Evolutionary conservation across 495 filamentous ascomycete genomes (phyloP).

Genomic region (Podospora bellae-mahoneyi): DNA sequence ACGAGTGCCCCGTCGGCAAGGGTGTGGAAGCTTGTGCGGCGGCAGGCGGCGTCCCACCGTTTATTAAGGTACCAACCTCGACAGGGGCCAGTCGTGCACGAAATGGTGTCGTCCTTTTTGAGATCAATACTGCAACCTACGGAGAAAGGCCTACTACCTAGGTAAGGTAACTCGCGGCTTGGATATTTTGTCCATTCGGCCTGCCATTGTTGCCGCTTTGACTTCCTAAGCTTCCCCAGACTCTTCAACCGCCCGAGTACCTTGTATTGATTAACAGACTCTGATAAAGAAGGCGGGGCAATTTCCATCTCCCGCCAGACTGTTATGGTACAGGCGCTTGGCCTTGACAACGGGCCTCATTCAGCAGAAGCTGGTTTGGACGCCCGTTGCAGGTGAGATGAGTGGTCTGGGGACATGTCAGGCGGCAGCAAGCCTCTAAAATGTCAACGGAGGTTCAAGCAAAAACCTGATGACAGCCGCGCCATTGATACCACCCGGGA

Average conservation of each 20-base stretch:
- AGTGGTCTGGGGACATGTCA: constrained; percentile 11
- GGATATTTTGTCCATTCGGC: constrained; percentile 17
- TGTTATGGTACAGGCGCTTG: constrained; percentile 26
- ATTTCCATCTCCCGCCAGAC: constrained; percentile 9
- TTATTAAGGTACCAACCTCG: constrained; percentile 8
- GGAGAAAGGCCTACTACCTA: neutral
- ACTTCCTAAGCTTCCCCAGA: constrained; percentile 10
- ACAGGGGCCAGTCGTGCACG: neutral
- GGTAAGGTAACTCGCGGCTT: constrained; percentile 6
- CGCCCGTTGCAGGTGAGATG: constrained; percentile 23
- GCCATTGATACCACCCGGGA: constrained; percentile 4
- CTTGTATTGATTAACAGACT: constrained; percentile 11
- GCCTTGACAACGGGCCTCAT: constrained; percentile 29
- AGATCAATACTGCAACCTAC: constrained; percentile 28
- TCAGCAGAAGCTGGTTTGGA: constrained; percentile 6
- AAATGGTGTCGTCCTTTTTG: constrained; percentile 5
- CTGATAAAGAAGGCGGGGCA: constrained; percentile 19
- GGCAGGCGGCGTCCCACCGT: constrained; percentile 6
- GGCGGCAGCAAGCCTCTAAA: constrained; percentile 22
- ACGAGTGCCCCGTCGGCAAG: constrained; percentile 16
- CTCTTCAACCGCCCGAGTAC: neutral
- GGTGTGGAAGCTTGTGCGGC: constrained; percentile 11
- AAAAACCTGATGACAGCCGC: neutral
- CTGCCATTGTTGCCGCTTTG: constrained; percentile 23
- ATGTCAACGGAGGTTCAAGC: neutral